Evolutionary conservation across 257 asterid genomes (phyloP).

Genomic region (Nemophila menziesii): DNA sequence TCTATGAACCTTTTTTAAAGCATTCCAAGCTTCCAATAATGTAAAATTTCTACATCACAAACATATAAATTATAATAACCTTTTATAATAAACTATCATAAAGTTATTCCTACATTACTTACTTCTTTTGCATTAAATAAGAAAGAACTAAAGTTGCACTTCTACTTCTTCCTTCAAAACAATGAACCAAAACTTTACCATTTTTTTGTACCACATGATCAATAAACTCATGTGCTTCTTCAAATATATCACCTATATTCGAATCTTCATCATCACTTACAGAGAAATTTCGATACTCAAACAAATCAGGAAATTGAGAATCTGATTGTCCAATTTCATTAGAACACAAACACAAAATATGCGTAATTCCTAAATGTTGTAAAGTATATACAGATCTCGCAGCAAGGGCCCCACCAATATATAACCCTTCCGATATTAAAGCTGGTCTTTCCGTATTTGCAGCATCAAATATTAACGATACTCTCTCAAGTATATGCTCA

Average conservation of each 20-base stretch:
- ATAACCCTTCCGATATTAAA: conserved; percentile 38
- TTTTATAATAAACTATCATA: too few species aligned
- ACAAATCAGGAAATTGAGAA: conserved; percentile 79
- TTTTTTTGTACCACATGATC: conserved; percentile 57
- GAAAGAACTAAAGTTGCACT: conserved; percentile 90
- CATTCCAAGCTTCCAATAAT: conserved; percentile 74
- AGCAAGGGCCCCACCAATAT: conserved; percentile 92
- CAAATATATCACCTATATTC: conserved; percentile 58
- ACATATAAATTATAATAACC: too few species aligned
- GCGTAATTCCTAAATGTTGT: conserved; percentile 82
- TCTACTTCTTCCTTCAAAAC: conserved; percentile 97
- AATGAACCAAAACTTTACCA: conserved; percentile 91
- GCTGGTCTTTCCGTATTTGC: conserved; percentile 94
- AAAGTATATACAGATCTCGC: conserved; percentile 88
- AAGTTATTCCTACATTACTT: conserved; percentile 23
- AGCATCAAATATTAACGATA: conserved; percentile 76
- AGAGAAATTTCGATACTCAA: conserved; percentile 69
- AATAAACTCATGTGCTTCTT: conserved; percentile 82
- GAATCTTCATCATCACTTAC: conserved; percentile 77
- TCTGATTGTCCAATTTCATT: conserved; percentile 96
- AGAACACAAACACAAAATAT: conserved; percentile 82
- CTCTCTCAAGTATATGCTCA: conserved; percentile 92
- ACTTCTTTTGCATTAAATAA: conserved; percentile 81
- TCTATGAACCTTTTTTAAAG: conserved; percentile 69
- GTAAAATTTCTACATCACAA: conserved; percentile 52